Conservation (phyloP, 352 stramenopile genomes). For the Pythium brassicae region DNA sequence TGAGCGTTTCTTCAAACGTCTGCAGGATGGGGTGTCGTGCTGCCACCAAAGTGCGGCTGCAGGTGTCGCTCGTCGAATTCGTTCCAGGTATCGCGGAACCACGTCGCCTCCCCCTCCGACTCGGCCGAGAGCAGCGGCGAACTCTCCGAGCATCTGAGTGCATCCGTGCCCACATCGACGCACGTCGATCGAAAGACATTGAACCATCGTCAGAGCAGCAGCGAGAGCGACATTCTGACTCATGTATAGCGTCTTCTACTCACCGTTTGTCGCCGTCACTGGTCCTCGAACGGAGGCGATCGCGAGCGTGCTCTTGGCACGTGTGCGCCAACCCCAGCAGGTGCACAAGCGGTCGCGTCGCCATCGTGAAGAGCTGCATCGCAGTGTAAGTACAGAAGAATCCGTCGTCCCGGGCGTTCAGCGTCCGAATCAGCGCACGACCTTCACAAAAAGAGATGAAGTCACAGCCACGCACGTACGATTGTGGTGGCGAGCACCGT, state of each 20-base stretch:
- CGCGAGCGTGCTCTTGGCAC: slow-evolving; percentile 19
- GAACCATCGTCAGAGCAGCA: no score
- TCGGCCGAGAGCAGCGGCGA: slow-evolving; percentile 19
- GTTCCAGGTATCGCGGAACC: slow-evolving; percentile 51
- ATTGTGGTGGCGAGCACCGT: slow-evolving; percentile 62
- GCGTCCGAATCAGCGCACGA: no score
- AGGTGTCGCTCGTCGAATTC: slow-evolving; percentile 62
- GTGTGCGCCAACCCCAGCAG: slow-evolving; percentile 22
- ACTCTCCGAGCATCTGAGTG: slow-evolving; percentile 8
- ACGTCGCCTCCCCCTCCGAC: slow-evolving; percentile 26
- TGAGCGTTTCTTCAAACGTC: not conserved
- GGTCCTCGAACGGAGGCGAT: slow-evolving; percentile 5
- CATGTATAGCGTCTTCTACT: not conserved
- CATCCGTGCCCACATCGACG: not conserved
- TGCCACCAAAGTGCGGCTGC: slow-evolving; percentile 58
- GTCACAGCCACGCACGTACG: slow-evolving; percentile 4
- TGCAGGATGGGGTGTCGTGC: slow-evolving; percentile 11
- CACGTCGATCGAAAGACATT: not conserved
- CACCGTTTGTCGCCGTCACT: not conserved
- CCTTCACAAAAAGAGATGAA: not conserved
- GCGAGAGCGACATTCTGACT: not conserved
- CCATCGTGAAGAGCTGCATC: slow-evolving; percentile 24
- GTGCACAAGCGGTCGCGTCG: slow-evolving; percentile 20
- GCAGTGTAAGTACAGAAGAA: not conserved
- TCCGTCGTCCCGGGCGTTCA: not conserved